phyloP scores from a whole-genome alignment of 2,329 filamentous ascomycete genomes.

The Talaromyces sp. region DNA sequence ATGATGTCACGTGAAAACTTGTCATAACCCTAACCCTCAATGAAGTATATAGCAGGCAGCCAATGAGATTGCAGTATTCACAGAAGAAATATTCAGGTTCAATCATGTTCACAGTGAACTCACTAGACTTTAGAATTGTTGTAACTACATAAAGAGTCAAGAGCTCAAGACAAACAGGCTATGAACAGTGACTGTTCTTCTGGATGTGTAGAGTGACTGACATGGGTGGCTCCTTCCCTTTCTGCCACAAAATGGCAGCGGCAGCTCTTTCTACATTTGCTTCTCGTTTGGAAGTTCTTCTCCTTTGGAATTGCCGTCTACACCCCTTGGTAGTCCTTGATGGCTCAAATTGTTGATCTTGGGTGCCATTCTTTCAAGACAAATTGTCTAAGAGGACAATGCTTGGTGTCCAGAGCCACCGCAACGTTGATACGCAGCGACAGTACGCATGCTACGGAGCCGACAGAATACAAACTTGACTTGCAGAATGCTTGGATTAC shows the following conservation, averaged over 20 bases:
- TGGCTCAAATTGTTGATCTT: slow-evolving; percentile 18
- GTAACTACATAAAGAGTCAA: not conserved
- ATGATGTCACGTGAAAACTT: slow-evolving; percentile 33
- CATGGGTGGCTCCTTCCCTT: slow-evolving; percentile 15
- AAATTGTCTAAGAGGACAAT: not conserved
- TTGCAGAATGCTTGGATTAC: slow-evolving; percentile 7
- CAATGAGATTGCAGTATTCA: not conserved
- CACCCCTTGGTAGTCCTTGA: not conserved
- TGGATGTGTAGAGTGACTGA: not conserved
- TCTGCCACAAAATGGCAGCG: not conserved
- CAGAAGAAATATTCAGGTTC: not conserved
- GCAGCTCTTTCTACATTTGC: not conserved
- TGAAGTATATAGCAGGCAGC: not conserved
- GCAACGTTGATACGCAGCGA: slow-evolving; percentile 12
- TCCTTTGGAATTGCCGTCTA: not conserved
- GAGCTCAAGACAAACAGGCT: not conserved
- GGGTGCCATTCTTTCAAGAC: slow-evolving; percentile 1
- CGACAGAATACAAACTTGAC: not conserved
- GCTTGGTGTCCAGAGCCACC: slow-evolving; percentile 16
- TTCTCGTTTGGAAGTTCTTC: not conserved
- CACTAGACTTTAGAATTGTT: not conserved
- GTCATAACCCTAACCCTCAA: not conserved
- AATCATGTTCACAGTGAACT: not conserved
- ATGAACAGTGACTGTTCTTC: not conserved
- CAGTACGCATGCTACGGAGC: not conserved